A percentile compares a stretch with the other conserved stretches of the same genome.
phyloP scores from a whole-genome alignment of 2,329 filamentous ascomycete species.

The Nigrospora sphaerica region DNA sequence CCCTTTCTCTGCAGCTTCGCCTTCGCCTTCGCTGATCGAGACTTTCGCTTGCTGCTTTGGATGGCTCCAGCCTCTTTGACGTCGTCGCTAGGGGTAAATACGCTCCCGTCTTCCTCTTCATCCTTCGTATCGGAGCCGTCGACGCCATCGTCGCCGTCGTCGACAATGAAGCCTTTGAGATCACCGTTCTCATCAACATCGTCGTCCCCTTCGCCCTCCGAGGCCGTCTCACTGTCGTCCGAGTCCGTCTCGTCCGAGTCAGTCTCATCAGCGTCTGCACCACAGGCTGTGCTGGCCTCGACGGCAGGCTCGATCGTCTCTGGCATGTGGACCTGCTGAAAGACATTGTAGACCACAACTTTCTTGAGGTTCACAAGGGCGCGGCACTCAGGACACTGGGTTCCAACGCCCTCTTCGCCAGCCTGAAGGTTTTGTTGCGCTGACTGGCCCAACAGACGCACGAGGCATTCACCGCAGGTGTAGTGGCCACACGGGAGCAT shows the following conservation, averaged over 20 bases:
- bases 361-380: constrained; percentile 57
- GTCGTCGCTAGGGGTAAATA: constrained; percentile 7
- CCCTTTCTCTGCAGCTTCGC: constrained; percentile 20
- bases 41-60: not conserved
- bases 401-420: constrained; percentile 48
- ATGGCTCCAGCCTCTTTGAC: not conserved
- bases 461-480: constrained; percentile 70
- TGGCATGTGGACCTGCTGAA: constrained; percentile 65
- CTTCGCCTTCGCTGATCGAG: constrained; percentile 6
- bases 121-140: constrained; percentile 15
- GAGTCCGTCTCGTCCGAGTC: constrained; percentile 22
- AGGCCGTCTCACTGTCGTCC: constrained; percentile 18
- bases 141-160: constrained; percentile 16
- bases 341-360: constrained; percentile 67
- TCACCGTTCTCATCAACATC: constrained; percentile 20
- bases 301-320: constrained; percentile 25
- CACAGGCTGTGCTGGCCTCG: constrained; percentile 18
- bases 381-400: constrained; percentile 73
- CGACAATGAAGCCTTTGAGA: constrained; percentile 24
- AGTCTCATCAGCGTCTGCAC: constrained; percentile 29
- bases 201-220: constrained; percentile 22
- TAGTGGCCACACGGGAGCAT: constrained; percentile 80
- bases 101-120: constrained; percentile 18
- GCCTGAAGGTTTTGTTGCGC: constrained; percentile 45
- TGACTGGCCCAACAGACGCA: constrained; percentile 57